These are phyloP conservation scores for Meyerozyma athensensis DNA, from an alignment of 1,139 yeast genomes.

Conservation along the genomic window DNA sequence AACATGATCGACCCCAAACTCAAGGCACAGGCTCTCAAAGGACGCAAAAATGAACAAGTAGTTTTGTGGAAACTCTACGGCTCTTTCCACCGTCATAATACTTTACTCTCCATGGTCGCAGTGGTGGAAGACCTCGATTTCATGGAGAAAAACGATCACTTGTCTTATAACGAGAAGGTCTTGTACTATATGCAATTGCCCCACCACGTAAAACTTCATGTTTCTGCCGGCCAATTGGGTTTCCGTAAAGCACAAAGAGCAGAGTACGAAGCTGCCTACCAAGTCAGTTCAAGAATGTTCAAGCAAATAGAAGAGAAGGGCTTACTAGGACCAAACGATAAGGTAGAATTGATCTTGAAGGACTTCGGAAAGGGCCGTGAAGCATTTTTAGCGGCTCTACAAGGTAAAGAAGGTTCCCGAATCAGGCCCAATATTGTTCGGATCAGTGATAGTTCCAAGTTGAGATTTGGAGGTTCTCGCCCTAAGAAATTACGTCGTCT, in stretches of 20 bases:
- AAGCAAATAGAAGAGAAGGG: slow-evolving; percentile 60
- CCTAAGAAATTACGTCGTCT: slow-evolving; percentile 82
- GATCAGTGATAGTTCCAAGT: slow-evolving; percentile 70
- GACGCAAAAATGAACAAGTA: slow-evolving; percentile 24
- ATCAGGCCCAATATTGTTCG: slow-evolving; percentile 63
- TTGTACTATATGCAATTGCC: slow-evolving; percentile 76
- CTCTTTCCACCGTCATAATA: slow-evolving; percentile 75
- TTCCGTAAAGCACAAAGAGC: slow-evolving; percentile 78
- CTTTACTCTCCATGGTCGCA: slow-evolving; percentile 71
- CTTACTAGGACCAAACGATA: slow-evolving; percentile 45
- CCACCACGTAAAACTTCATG: slow-evolving; percentile 63
- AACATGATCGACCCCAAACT: slow-evolving; percentile 2
- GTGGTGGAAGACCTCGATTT: slow-evolving; percentile 63
- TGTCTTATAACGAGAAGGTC: slow-evolving; percentile 69
- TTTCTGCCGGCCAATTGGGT: slow-evolving; percentile 71
- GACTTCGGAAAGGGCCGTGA: slow-evolving; percentile 88
- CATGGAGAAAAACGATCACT: slow-evolving; percentile 49
- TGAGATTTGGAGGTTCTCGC: slow-evolving; percentile 91
- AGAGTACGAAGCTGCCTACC: slow-evolving; percentile 93
- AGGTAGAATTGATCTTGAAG: slow-evolving; percentile 68
- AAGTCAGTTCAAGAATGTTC: slow-evolving; percentile 72
- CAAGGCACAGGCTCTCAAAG: slow-evolving; percentile 4
- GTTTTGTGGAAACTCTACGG: slow-evolving; percentile 72
- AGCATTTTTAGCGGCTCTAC: slow-evolving; percentile 78
- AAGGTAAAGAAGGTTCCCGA: slow-evolving; percentile 81